Percentiles rank a stretch among this genome's conserved stretches.
Evolutionary conservation across 2,329 filamentous ascomycete genomes (phyloP).

Genomic region (Ceratocystis eucalypticola): DNA sequence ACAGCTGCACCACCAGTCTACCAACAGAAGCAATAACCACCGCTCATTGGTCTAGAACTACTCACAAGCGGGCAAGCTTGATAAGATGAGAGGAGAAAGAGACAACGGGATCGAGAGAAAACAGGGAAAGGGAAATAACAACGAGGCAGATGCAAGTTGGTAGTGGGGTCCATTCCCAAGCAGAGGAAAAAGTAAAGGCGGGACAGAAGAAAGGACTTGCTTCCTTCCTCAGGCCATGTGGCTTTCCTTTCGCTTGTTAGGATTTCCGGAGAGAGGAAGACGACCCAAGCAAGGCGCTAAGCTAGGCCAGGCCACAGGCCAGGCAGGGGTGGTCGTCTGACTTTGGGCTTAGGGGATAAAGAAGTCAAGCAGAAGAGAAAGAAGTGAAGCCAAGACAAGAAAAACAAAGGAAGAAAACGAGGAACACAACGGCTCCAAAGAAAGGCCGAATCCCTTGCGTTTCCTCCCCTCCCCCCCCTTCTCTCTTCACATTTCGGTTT

Average conservation of each 20-base stretch:
- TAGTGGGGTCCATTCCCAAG: background rate
- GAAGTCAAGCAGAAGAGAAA: background rate
- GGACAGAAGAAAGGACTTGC: background rate
- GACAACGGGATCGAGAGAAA: background rate
- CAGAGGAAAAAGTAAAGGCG: background rate
- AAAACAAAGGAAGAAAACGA: background rate
- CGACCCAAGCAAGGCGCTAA: background rate
- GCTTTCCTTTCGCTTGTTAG: constrained; percentile 4
- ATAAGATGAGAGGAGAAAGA: background rate
- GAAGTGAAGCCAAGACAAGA: background rate
- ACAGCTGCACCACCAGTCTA: too few relatives aligned
- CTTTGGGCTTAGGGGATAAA: background rate
- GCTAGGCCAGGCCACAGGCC: background rate
- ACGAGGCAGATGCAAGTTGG: too few relatives aligned
- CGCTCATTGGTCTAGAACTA: background rate
- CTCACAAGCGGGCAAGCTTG: background rate
- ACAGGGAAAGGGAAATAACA: background rate
- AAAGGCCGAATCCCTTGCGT: background rate
- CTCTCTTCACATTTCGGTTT: background rate
- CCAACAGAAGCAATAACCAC: too few relatives aligned
- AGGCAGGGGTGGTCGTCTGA: background rate
- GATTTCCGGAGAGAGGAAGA: constrained; percentile 2
- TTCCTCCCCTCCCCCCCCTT: background rate
- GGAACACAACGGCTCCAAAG: background rate
- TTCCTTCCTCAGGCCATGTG: background rate